A percentile compares a stretch with the other conserved stretches of the same genome.
These are phyloP conservation scores for Nyctanthes arbortristis DNA, from an alignment of 257 asterid species.

Conservation along the genomic window DNA sequence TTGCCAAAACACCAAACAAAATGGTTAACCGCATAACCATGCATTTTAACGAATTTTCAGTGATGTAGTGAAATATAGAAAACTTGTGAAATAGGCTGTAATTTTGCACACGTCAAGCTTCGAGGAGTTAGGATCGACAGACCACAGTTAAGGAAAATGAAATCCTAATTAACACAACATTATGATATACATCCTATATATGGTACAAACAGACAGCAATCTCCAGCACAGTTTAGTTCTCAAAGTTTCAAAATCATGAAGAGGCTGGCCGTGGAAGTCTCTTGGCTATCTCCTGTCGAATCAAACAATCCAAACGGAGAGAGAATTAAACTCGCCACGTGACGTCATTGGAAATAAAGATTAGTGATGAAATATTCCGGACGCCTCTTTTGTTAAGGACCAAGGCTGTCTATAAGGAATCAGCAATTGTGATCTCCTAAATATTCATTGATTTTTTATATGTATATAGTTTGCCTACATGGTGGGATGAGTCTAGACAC, in stretches of 20 bases:
- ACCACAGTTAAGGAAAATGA: background rate
- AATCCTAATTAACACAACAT: background rate
- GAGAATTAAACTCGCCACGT: background rate
- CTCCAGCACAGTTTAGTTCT: constrained; percentile 20
- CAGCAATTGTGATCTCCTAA: background rate
- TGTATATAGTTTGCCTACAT: background rate
- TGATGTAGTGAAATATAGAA: background rate
- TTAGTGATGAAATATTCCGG: background rate
- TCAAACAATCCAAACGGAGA: background rate
- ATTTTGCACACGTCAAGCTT: background rate
- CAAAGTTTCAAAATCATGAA: constrained; percentile 33
- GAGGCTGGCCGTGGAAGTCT: constrained; percentile 74
- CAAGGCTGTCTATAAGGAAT: background rate
- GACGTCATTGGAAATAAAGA: background rate
- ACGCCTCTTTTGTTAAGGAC: background rate
- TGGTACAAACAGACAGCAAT: constrained; percentile 37
- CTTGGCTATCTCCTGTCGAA: constrained; percentile 74
- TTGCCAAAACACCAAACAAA: background rate
- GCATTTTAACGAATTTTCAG: background rate
- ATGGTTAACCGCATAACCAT: background rate
- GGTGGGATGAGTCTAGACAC: background rate
- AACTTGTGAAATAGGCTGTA: background rate
- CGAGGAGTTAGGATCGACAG: background rate
- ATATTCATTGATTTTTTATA: no score
- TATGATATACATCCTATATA: constrained; percentile 51